phyloP scores from a whole-genome alignment of 2,329 filamentous ascomycete genomes.

The Aureobasidium sp. region DNA sequence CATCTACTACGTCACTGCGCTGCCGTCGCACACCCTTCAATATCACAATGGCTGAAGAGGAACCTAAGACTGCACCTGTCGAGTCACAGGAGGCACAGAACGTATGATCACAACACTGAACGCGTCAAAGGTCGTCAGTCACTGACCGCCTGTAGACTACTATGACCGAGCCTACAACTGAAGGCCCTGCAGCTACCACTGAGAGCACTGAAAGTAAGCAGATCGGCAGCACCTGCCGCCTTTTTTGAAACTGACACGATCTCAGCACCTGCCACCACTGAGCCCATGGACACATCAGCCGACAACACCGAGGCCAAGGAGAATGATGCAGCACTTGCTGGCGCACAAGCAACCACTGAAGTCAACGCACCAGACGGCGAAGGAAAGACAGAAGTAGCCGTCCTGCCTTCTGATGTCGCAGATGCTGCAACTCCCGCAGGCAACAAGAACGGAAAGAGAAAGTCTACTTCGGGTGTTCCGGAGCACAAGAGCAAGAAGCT shows the following conservation, averaged over 20 bases:
- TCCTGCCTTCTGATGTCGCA: slow-evolving; percentile 9
- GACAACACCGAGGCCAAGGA: background rate
- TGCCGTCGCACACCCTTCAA: background rate
- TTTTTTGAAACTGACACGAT: background rate
- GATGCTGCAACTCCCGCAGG: slow-evolving; percentile 18
- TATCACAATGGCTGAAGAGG: slow-evolving; percentile 24
- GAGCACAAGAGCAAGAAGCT: slow-evolving; percentile 70
- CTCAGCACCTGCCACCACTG: background rate
- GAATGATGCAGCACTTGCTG: slow-evolving; percentile 6
- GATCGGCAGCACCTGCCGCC: too few relatives aligned
- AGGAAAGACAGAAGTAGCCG: slow-evolving; percentile 12
- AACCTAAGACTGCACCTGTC: slow-evolving; percentile 18
- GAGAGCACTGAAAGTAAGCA: slow-evolving; percentile 1
- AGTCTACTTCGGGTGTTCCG: slow-evolving; percentile 58
- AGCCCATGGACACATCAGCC: background rate
- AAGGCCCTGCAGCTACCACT: background rate
- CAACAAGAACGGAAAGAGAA: slow-evolving; percentile 27
- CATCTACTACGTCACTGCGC: slow-evolving; percentile 12
- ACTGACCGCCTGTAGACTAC: slow-evolving; percentile 10
- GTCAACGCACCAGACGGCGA: slow-evolving; percentile 15
- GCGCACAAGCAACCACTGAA: slow-evolving; percentile 15
- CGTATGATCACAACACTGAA: background rate
- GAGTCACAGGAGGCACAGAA: slow-evolving; percentile 17
- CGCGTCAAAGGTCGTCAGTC: background rate
- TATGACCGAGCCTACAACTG: slow-evolving; percentile 5